phyloP scores from a whole-genome alignment of 495 filamentous ascomycete species.

The Platismatia glauca region DNA sequence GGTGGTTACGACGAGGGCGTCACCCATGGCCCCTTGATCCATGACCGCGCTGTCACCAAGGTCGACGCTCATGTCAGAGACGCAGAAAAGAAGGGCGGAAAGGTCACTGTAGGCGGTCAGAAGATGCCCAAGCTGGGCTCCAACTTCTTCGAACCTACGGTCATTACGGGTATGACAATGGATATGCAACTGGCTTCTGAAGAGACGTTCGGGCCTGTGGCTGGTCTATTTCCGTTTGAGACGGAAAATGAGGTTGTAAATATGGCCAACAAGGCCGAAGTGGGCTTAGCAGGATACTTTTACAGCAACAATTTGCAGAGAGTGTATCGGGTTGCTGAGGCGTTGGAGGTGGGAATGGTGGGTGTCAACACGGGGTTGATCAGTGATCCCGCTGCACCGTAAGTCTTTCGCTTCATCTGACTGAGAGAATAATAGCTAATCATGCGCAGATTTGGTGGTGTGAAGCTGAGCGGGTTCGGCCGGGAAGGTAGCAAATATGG shows the following conservation, averaged over 20 bases:
- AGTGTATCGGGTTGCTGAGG: slow-evolving; percentile 69
- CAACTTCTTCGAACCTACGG: slow-evolving; percentile 77
- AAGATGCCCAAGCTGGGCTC: slow-evolving; percentile 53
- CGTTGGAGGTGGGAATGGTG: slow-evolving; percentile 84
- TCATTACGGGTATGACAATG: slow-evolving; percentile 68
- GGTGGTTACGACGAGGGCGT: slow-evolving; percentile 59
- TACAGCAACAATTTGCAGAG: slow-evolving; percentile 66
- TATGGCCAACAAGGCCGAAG: slow-evolving; percentile 65
- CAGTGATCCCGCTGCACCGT: slow-evolving; percentile 68
- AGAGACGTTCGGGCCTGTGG: slow-evolving; percentile 85
- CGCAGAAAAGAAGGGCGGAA: slow-evolving; percentile 64
- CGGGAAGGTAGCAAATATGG: slow-evolving; percentile 88
- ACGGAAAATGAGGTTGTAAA: slow-evolving; percentile 77
- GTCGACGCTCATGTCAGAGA: slow-evolving; percentile 71
- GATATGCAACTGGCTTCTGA: slow-evolving; percentile 71
- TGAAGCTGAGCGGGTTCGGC: slow-evolving; percentile 90
- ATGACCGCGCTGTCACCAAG: slow-evolving; percentile 64
- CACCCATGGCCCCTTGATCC: slow-evolving; percentile 79
- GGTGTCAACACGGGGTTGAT: slow-evolving; percentile 79
- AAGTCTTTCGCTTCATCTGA: slow-evolving; percentile 23
- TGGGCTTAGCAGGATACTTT: slow-evolving; percentile 83
- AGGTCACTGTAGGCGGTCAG: slow-evolving; percentile 62
- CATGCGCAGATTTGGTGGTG: slow-evolving; percentile 63
- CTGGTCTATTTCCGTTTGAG: slow-evolving; percentile 72
- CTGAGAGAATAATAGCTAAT: slow-evolving; percentile 24